Evolutionary conservation across 805 yeast species (phyloP).

Genomic region (Ogataea zsoltii): DNA sequence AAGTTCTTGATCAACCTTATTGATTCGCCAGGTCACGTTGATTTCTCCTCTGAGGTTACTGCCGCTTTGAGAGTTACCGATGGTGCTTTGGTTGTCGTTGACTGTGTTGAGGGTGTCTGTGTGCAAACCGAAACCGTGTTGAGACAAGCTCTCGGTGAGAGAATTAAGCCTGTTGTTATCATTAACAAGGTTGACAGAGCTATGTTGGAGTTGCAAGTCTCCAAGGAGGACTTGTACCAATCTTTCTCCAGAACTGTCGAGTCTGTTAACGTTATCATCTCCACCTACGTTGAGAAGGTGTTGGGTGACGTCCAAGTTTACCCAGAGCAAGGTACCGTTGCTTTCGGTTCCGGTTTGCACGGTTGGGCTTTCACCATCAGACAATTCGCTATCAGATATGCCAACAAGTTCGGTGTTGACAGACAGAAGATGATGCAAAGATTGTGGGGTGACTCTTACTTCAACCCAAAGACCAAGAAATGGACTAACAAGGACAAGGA

Average conservation of each 20-base stretch:
- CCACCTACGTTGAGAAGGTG: conserved; percentile 88
- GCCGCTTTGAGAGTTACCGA: conserved; percentile 99
- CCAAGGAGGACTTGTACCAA: conserved; percentile 99
- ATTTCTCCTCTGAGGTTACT: conserved; percentile 99
- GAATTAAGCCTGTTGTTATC: conserved; percentile 98
- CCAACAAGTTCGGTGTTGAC: conserved; percentile 99
- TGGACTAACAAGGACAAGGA: conserved; percentile 97
- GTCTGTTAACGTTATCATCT: conserved; percentile 97
- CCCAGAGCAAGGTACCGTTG: conserved; percentile 99
- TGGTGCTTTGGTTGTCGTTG: conserved; percentile 99
- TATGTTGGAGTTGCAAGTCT: conserved; percentile 95
- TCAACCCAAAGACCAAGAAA: conserved; percentile 99
- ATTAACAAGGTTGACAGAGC: conserved; percentile 99
- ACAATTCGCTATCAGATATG: conserved; percentile 96
- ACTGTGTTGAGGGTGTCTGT: conserved; percentile 99
- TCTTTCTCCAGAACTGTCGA: conserved; percentile 98
- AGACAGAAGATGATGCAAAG: conserved; percentile 97
- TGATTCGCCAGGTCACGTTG: conserved; percentile 99
- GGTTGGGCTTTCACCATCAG: conserved; percentile 99
- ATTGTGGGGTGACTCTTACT: conserved; percentile 99
- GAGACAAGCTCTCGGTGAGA: conserved; percentile 98
- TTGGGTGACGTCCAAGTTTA: conserved; percentile 97
- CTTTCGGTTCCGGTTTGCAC: conserved; percentile 99
- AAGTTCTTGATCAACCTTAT: conserved; percentile 96
- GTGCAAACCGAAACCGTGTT: conserved; percentile 99